Evolutionary conservation across 495 filamentous ascomycete species (phyloP).

Genomic region (Chaetomium cochliodes): DNA sequence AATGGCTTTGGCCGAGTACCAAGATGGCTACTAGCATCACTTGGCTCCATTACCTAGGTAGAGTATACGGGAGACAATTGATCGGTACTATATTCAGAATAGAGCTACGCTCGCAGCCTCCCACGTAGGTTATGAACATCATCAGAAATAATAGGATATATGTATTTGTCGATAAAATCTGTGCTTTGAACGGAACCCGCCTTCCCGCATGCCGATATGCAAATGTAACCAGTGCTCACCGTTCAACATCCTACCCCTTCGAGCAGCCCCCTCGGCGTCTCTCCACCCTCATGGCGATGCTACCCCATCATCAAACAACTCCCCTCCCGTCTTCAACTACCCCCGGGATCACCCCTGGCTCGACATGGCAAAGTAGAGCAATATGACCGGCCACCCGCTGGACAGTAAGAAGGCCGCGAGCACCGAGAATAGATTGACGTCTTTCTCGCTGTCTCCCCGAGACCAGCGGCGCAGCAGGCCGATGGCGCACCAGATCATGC

Average conservation of each 20-base stretch:
- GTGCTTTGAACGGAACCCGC: slow-evolving; percentile 3
- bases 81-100: too few relatives aligned
- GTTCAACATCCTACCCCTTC: background rate
- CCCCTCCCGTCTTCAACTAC: background rate
- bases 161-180: slow-evolving; percentile 14
- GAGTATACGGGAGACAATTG: too few relatives aligned
- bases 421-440: slow-evolving; percentile 29
- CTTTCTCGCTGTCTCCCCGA: slow-evolving; percentile 32
- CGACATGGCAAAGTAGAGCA: slow-evolving; percentile 29
- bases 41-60: too few relatives aligned
- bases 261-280: too few relatives aligned
- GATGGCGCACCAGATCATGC: slow-evolving; percentile 38
- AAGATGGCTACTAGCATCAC: too few relatives aligned
- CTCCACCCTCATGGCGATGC: too few relatives aligned
- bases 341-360: background rate
- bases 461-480: slow-evolving; percentile 37
- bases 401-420: slow-evolving; percentile 35
- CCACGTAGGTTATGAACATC: background rate
- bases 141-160: slow-evolving; percentile 1
- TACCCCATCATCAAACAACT: too few relatives aligned
- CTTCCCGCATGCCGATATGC: background rate
- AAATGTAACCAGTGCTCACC: background rate
- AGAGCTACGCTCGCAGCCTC: too few relatives aligned
- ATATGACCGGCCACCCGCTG: slow-evolving; percentile 34
- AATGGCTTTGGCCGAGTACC: too few relatives aligned